phyloP scores from a whole-genome alignment of 495 filamentous ascomycete genomes.

The Pseudoneurospora amorphoporcata region DNA sequence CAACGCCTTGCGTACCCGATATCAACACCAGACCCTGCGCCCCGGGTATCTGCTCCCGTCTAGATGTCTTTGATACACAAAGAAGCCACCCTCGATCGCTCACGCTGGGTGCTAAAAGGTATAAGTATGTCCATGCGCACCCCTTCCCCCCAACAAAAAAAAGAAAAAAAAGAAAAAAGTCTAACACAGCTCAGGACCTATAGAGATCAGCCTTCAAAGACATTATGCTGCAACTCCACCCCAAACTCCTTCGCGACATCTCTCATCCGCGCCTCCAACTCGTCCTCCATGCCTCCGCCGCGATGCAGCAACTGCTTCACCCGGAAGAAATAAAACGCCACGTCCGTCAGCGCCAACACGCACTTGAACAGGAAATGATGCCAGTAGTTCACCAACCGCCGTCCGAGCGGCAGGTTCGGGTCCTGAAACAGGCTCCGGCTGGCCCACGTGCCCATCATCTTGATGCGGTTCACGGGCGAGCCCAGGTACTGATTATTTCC shows the following conservation, averaged over 20 bases:
- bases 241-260: slow-evolving; percentile 83
- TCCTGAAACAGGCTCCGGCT: slow-evolving; percentile 65
- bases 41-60: not conserved
- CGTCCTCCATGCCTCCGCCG: slow-evolving; percentile 87
- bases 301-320: slow-evolving; percentile 61
- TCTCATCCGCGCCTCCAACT: slow-evolving; percentile 77
- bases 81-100: not conserved
- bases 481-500: slow-evolving; percentile 62
- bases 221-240: slow-evolving; percentile 73
- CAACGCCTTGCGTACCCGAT: not conserved
- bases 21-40: not conserved
- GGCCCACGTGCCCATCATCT: slow-evolving; percentile 90
- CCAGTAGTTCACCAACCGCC: slow-evolving; percentile 44
- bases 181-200: not conserved
- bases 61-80: not conserved
- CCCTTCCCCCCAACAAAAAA: too few species aligned
- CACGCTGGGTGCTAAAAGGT: not conserved
- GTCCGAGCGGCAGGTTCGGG: slow-evolving; percentile 25
- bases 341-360: slow-evolving; percentile 68
- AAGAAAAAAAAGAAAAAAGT: too few species aligned
- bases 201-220: slow-evolving; percentile 65
- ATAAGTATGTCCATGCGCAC: not conserved
- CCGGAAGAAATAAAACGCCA: slow-evolving; percentile 74
- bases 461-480: slow-evolving; percentile 87
- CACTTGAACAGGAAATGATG: slow-evolving; percentile 69